A percentile compares a stretch with the other conserved stretches of the same genome.
Evolutionary conservation across 1,139 yeast species (phyloP).

Genomic region (Arxiozyma bovina): DNA sequence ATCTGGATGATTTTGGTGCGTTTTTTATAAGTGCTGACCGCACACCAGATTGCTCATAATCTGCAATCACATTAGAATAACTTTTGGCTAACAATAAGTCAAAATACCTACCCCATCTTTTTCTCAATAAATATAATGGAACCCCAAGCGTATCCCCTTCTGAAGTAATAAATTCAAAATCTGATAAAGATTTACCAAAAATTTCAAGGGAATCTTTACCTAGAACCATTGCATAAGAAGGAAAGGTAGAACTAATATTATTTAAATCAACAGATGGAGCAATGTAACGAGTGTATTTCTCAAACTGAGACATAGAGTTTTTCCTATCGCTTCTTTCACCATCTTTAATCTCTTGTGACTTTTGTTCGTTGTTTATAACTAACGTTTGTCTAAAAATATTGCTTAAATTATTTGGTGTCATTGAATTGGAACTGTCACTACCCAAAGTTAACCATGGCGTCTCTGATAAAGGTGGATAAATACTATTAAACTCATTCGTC

Average conservation of each 20-base stretch:
- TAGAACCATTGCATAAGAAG: conserved; percentile 66
- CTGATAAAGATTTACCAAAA: conserved; percentile 54
- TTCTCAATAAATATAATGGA: conserved; percentile 50
- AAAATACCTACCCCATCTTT: conserved; percentile 70
- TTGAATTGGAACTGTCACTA: not conserved
- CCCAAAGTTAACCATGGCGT: not conserved
- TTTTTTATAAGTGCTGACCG: conserved; percentile 5
- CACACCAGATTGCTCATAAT: conserved; percentile 15
- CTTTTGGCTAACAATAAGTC: conserved; percentile 53
- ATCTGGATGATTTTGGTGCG: conserved; percentile 5
- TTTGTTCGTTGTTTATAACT: conserved; percentile 3
- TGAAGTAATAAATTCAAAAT: conserved; percentile 58
- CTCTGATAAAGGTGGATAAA: not conserved
- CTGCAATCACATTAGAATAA: conserved; percentile 38
- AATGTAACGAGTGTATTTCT: conserved; percentile 65
- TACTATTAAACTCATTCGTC: conserved; percentile 4
- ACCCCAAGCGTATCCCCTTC: conserved; percentile 64
- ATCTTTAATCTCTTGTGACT: not conserved
- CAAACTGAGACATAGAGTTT: conserved; percentile 36
- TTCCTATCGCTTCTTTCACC: not conserved
- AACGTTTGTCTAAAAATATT: conserved; percentile 3
- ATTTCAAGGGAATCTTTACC: conserved; percentile 68
- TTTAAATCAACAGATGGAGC: conserved; percentile 63
- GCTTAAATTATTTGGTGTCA: conserved; percentile 1
- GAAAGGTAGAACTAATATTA: conserved; percentile 58